Evolutionary conservation across 208 protist species (phyloP).

Genomic region (Novymonas esmeraldas): DNA sequence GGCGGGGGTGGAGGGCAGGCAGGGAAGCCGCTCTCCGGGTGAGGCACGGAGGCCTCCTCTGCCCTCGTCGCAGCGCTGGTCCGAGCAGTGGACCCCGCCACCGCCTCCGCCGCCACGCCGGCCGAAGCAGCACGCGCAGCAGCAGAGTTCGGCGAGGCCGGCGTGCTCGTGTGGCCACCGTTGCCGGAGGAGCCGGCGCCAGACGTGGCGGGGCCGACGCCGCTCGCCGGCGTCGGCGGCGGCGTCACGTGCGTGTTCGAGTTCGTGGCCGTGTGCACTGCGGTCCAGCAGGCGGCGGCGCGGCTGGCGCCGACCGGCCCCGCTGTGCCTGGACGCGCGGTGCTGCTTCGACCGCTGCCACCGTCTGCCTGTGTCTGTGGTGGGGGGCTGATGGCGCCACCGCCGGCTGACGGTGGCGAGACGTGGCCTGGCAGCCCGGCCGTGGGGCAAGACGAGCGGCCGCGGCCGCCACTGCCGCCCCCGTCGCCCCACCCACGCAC

Average conservation of each 20-base stretch:
- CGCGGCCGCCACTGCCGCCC: background rate
- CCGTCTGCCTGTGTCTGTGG: background rate
- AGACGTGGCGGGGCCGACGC: background rate
- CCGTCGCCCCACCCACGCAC: background rate
- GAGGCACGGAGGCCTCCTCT: too few relatives aligned
- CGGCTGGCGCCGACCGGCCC: background rate
- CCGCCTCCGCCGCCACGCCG: too few relatives aligned
- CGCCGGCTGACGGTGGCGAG: background rate
- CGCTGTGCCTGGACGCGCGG: background rate
- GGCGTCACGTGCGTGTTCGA: conserved; percentile 24
- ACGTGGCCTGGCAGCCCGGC: background rate
- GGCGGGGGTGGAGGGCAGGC: too few relatives aligned
- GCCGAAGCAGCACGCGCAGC: too few relatives aligned
- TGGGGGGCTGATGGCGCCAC: background rate
- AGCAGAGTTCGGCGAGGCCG: too few relatives aligned
- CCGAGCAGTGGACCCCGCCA: too few relatives aligned
- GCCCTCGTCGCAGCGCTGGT: too few relatives aligned
- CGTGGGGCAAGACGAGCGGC: background rate
- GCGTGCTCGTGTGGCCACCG: background rate
- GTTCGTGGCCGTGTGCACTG: conserved; percentile 35
- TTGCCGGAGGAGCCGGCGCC: background rate
- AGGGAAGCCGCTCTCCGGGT: too few relatives aligned
- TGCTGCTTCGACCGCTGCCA: background rate
- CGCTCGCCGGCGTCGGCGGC: conserved; percentile 8
- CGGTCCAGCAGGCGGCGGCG: conserved; percentile 21